These are phyloP conservation scores for Fusarium avenaceum DNA, from an alignment of 2,329 filamentous ascomycete genomes.

Conservation along the genomic window DNA sequence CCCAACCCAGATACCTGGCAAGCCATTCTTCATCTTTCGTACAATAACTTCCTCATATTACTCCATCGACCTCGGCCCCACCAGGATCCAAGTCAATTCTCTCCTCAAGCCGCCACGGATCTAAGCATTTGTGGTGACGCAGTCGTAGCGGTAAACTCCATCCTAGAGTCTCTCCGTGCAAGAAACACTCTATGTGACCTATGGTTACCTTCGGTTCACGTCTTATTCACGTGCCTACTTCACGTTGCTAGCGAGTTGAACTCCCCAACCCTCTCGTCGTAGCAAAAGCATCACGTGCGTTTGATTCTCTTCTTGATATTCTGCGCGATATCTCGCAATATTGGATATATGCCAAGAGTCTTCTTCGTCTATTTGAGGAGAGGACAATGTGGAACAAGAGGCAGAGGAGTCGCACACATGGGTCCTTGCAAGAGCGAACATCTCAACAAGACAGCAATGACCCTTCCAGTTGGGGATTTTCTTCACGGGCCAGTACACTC, in stretches of 20 bases:
- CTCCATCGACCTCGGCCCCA: slow-evolving; percentile 51
- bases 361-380: slow-evolving; percentile 51
- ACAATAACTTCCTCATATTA: slow-evolving; percentile 54
- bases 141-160: slow-evolving; percentile 46
- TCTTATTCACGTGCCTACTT: slow-evolving; percentile 52
- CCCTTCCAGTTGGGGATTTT: slow-evolving; percentile 27
- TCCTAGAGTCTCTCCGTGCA: slow-evolving; percentile 50
- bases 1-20: slow-evolving; percentile 48
- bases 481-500: slow-evolving; percentile 38
- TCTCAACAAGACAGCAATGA: slow-evolving; percentile 11
- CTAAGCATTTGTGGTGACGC: slow-evolving; percentile 52
- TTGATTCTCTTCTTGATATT: slow-evolving; percentile 50
- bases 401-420: slow-evolving; percentile 5
- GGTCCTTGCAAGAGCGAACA: slow-evolving; percentile 13
- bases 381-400: slow-evolving; percentile 38
- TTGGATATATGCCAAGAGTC: slow-evolving; percentile 53
- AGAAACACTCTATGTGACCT: slow-evolving; percentile 43
- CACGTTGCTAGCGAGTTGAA: slow-evolving; percentile 49
- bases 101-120: slow-evolving; percentile 40
- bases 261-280: slow-evolving; percentile 51
- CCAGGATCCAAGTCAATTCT: slow-evolving; percentile 22
- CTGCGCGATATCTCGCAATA: slow-evolving; percentile 48
- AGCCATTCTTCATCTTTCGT: slow-evolving; percentile 53
- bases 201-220: slow-evolving; percentile 48
- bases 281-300: slow-evolving; percentile 49